A percentile compares a stretch with the other conserved stretches of the same genome.
These are phyloP conservation scores for Diaporthe sp. DNA, from an alignment of 2,329 filamentous ascomycete genomes.

Conservation along the genomic window DNA sequence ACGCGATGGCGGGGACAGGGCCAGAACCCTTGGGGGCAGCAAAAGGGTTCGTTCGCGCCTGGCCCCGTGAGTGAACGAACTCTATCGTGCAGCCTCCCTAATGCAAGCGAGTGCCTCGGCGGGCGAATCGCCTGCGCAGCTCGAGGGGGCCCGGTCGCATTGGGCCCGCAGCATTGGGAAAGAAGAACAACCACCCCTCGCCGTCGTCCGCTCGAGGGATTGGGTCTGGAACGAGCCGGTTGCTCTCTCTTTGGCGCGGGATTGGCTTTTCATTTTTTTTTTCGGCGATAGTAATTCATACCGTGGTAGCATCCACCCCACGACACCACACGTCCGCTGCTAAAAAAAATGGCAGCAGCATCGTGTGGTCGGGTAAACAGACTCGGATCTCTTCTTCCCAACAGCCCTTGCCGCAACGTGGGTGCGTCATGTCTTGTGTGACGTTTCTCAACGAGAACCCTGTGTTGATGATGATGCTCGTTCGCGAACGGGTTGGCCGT, in stretches of 20 bases:
- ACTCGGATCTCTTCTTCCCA: neutral
- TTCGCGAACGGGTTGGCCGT: neutral
- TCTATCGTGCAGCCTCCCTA: constrained; percentile 34
- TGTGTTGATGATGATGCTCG: neutral
- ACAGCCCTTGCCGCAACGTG: constrained; percentile 5
- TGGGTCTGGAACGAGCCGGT: neutral
- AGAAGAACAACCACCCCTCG: neutral
- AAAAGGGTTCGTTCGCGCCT: constrained; percentile 1
- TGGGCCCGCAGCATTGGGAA: constrained; percentile 32
- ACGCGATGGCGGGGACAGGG: neutral
- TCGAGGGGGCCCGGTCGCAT: constrained; percentile 23
- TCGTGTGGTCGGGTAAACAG: constrained; percentile 4
- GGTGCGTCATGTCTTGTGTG: constrained; percentile 35
- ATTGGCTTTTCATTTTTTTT: no score
- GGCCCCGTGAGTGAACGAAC: neutral
- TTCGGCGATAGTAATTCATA: neutral
- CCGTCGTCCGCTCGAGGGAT: neutral
- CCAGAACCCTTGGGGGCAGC: neutral
- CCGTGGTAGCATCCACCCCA: constrained; percentile 3
- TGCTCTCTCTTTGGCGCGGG: neutral
- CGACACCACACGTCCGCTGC: neutral
- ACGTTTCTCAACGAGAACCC: constrained; percentile 33
- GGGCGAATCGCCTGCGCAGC: constrained; percentile 35
- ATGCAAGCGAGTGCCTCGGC: constrained; percentile 32
- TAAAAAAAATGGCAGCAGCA: no score